A percentile compares a stretch with the other conserved stretches of the same genome.
Conservation (phyloP, 2,329 filamentous ascomycete species). For the Ambrosiella cleistominuta region DNA sequence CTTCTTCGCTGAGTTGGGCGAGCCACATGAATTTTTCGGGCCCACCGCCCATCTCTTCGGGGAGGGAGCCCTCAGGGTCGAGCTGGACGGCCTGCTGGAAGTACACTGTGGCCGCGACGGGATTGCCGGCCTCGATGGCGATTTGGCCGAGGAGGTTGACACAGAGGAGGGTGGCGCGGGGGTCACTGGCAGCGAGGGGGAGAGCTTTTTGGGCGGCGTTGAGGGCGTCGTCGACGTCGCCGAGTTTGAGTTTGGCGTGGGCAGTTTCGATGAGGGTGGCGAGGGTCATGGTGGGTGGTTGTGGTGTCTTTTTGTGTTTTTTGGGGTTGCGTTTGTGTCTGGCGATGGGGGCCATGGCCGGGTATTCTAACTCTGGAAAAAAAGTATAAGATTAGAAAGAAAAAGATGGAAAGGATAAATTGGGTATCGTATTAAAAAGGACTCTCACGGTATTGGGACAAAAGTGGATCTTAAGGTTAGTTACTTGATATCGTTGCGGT, state of each 20-base stretch:
- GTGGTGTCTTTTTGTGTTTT: constrained; percentile 18
- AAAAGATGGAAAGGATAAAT: not conserved
- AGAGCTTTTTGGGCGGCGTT: constrained; percentile 27
- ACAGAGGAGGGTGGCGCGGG: constrained; percentile 42
- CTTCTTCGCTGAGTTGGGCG: constrained; percentile 67
- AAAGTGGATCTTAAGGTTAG: no score
- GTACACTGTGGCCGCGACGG: constrained; percentile 52
- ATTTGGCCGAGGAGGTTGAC: constrained; percentile 68
- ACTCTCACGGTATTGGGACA: no score
- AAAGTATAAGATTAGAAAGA: not conserved
- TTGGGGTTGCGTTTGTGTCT: constrained; percentile 15
- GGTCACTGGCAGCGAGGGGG: constrained; percentile 22
- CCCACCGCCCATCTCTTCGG: constrained; percentile 59
- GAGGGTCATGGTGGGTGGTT: constrained; percentile 16
- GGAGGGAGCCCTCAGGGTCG: constrained; percentile 55
- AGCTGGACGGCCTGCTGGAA: constrained; percentile 58
- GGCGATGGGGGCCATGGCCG: constrained; percentile 24
- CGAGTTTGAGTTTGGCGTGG: constrained; percentile 25
- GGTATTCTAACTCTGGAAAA: not conserved
- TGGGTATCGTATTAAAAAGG: not conserved
- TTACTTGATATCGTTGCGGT: not conserved
- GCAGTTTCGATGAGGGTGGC: constrained; percentile 23
- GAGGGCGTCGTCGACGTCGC: constrained; percentile 25
- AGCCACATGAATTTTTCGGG: constrained; percentile 91
- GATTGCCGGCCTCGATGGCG: constrained; percentile 63